Percentiles rank a stretch among this genome's conserved stretches.
Evolutionary conservation across 2,329 filamentous ascomycete genomes (phyloP).

Genomic region (Botryotinia narcissicola): DNA sequence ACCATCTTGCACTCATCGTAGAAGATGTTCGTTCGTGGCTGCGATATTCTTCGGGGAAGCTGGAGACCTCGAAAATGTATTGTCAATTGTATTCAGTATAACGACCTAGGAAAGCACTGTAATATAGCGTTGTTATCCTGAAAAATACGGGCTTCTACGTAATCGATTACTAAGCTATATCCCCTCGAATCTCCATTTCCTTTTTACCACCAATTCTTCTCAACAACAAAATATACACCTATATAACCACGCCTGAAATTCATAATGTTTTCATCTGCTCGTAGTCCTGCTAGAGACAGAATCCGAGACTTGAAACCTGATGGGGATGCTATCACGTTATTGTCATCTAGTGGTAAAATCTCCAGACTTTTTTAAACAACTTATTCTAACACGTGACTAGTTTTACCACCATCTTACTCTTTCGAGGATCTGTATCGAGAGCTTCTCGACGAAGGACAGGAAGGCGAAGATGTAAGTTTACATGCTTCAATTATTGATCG

Average conservation of each 20-base stretch:
- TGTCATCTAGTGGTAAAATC: conserved; percentile 12
- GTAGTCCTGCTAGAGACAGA: not conserved
- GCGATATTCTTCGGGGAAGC: not conserved
- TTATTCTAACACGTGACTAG: conserved; percentile 13
- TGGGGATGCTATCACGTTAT: not conserved
- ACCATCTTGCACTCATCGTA: not conserved
- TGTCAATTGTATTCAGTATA: not conserved
- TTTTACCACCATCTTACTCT: not conserved
- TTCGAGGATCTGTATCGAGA: conserved; percentile 21
- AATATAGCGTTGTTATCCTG: not conserved
- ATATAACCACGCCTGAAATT: not conserved
- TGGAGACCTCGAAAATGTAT: not conserved
- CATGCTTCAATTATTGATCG: accelerated
- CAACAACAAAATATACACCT: not conserved
- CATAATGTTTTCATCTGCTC: conserved; percentile 21
- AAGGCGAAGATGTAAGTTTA: conserved; percentile 18
- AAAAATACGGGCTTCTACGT: not conserved
- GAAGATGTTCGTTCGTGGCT: not conserved
- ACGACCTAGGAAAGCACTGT: not conserved
- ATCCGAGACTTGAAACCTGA: not conserved
- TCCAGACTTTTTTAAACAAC: not conserved
- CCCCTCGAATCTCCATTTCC: not conserved
- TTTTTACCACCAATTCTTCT: not conserved
- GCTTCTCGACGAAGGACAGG: conserved; percentile 8
- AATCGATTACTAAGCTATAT: not conserved